A percentile compares a stretch with the other conserved stretches of the same genome.
phyloP scores from a whole-genome alignment of 306 rosid species.

The Vigna hirtella region DNA sequence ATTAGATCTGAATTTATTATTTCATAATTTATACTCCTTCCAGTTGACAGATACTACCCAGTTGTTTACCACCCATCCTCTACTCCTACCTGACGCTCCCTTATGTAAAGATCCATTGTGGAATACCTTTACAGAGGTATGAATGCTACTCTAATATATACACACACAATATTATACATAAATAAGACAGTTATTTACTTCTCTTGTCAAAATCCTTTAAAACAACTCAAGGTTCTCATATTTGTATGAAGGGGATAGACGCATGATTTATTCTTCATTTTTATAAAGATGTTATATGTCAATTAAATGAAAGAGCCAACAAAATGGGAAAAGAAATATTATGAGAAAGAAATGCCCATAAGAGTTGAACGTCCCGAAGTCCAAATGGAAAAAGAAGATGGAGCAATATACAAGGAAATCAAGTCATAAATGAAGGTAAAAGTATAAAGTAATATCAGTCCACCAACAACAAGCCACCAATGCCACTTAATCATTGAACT shows the following conservation, averaged over 20 bases:
- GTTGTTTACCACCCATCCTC: not conserved
- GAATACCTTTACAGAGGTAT: not conserved
- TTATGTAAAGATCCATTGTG: not conserved
- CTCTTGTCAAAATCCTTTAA: not conserved
- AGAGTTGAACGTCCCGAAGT: not conserved
- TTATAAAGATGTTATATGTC: not conserved
- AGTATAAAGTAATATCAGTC: constrained; percentile 19
- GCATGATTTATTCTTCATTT: not conserved
- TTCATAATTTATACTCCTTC: not conserved
- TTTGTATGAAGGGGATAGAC: constrained; percentile 1
- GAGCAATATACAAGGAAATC: no score
- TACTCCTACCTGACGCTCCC: not conserved
- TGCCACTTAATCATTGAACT: not conserved
- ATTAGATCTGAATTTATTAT: not conserved
- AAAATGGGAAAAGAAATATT: not conserved
- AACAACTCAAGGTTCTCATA: not conserved
- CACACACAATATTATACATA: no score
- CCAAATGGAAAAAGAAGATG: no score
- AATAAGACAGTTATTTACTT: not conserved
- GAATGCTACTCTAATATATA: not conserved
- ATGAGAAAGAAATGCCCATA: not conserved
- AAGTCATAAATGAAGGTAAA: no score
- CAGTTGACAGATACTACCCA: not conserved
- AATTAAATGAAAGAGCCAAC: constrained; percentile 2
- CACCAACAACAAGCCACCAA: constrained; percentile 23